These are phyloP conservation scores for Anethum foeniculum DNA, from an alignment of 140 eudicot species.

Conservation along the genomic window DNA sequence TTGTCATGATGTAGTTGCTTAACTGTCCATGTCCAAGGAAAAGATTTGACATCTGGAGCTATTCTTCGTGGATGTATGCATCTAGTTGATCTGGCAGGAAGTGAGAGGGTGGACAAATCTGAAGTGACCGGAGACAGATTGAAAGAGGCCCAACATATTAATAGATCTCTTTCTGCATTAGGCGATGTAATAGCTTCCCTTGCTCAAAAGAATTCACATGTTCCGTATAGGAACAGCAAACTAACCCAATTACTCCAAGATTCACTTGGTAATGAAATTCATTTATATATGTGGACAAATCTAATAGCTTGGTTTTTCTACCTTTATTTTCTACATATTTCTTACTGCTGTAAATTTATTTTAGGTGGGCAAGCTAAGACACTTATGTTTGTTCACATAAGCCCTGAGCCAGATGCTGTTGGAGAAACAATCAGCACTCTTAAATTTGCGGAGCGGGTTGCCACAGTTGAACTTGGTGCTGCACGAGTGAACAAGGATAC, in stretches of 20 bases:
- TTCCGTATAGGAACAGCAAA: conserved; percentile 94
- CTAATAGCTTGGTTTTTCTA: background rate
- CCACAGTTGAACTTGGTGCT: conserved; percentile 97
- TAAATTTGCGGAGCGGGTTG: conserved; percentile 96
- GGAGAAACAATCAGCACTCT: conserved; percentile 99
- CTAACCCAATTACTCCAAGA: conserved; percentile 98
- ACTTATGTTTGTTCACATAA: conserved; percentile 97
- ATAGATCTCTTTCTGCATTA: conserved; percentile 85
- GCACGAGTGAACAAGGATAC: conserved; percentile 88
- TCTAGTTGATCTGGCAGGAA: conserved; percentile 97
- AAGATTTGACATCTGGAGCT: conserved; percentile 75
- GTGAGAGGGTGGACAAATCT: conserved; percentile 97
- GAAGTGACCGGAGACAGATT: conserved; percentile 93
- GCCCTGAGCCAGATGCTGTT: conserved; percentile 91
- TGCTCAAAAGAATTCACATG: conserved; percentile 88
- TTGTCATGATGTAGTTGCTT: conserved; percentile 59
- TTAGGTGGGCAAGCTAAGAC: conserved; percentile 99
- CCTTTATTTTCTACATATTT: background rate
- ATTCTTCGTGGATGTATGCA: conserved; percentile 96
- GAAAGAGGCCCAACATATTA: conserved; percentile 97
- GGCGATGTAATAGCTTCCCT: conserved; percentile 97
- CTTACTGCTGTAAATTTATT: conserved; percentile 3
- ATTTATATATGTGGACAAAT: background rate
- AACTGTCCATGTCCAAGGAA: conserved; percentile 99
- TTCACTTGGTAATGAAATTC: conserved; percentile 66